phyloP scores from a whole-genome alignment of 2,329 filamentous ascomycete species.

The Verticillium isaacii region DNA sequence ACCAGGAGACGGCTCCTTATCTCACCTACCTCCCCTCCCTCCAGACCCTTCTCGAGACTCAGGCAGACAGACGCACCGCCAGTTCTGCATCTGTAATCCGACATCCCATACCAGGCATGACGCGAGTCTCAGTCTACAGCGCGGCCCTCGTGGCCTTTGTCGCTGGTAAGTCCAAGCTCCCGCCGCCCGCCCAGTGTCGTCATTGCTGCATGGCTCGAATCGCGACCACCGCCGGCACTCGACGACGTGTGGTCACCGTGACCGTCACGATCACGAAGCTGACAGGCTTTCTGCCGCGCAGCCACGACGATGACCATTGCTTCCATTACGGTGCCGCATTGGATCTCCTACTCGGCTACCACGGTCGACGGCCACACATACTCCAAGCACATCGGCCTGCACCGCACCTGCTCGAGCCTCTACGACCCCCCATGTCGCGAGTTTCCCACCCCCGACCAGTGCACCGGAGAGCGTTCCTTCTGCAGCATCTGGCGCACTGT shows the following conservation, averaged over 20 bases:
- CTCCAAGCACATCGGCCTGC: slow-evolving; percentile 68
- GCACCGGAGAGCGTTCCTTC: slow-evolving; percentile 66
- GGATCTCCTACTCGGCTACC: slow-evolving; percentile 61
- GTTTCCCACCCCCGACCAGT: slow-evolving; percentile 67
- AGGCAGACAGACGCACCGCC: not conserved
- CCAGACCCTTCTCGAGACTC: not conserved
- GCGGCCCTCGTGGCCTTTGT: slow-evolving; percentile 36
- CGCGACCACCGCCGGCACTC: not conserved
- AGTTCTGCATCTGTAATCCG: not conserved
- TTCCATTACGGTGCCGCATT: slow-evolving; percentile 64
- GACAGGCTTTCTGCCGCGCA: slow-evolving; percentile 22
- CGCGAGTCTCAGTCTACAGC: slow-evolving; percentile 36
- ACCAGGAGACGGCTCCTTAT: not conserved
- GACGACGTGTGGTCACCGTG: not conserved
- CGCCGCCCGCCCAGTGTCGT: slow-evolving; percentile 2
- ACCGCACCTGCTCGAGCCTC: slow-evolving; percentile 72
- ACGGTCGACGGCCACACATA: slow-evolving; percentile 40
- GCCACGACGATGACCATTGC: slow-evolving; percentile 68
- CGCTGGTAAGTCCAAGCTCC: slow-evolving; percentile 30
- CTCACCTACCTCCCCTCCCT: not conserved
- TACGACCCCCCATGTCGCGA: slow-evolving; percentile 53
- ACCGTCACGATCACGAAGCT: not conserved
- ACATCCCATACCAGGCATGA: slow-evolving; percentile 26
- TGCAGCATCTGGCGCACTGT: slow-evolving; percentile 89
- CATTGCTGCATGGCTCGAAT: slow-evolving; percentile 7